These are phyloP conservation scores for Ophiosphaerella korrae DNA, from an alignment of 2,329 filamentous ascomycete genomes.

Conservation along the genomic window DNA sequence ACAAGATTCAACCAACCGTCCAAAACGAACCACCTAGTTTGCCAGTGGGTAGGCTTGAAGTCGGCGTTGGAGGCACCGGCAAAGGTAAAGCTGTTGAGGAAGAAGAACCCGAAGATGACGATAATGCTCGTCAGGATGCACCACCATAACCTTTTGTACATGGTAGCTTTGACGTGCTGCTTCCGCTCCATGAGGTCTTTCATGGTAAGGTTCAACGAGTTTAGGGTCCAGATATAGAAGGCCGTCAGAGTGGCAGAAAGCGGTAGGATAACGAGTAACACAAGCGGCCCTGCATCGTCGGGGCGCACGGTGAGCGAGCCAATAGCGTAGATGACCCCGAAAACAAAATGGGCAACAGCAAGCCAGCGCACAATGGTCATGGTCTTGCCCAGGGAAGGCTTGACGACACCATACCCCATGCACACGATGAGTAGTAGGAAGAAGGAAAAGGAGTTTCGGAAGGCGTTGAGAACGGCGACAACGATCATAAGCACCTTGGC, in stretches of 20 bases:
- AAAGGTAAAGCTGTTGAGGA: slow-evolving; percentile 96
- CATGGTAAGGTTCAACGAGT: slow-evolving; percentile 91
- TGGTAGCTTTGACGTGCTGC: slow-evolving; percentile 87
- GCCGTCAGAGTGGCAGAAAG: slow-evolving; percentile 90
- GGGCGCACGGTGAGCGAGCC: slow-evolving; percentile 88
- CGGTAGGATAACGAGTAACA: slow-evolving; percentile 91
- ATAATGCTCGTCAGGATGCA: slow-evolving; percentile 90
- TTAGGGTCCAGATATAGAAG: slow-evolving; percentile 98
- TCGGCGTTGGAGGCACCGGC: slow-evolving; percentile 82
- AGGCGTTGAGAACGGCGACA: slow-evolving; percentile 91
- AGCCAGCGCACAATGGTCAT: slow-evolving; percentile 95
- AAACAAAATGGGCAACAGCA: slow-evolving; percentile 90
- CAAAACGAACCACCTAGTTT: slow-evolving; percentile 94
- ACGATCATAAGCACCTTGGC: slow-evolving; percentile 87
- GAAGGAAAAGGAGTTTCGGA: slow-evolving; percentile 96
- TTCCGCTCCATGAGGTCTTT: slow-evolving; percentile 95
- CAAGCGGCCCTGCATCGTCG: slow-evolving; percentile 84
- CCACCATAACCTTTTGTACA: slow-evolving; percentile 99
- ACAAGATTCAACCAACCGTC: slow-evolving; percentile 98
- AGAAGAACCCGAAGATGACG: slow-evolving; percentile 98
- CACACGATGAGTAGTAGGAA: slow-evolving; percentile 97
- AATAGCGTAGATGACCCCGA: slow-evolving; percentile 90
- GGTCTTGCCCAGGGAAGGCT: slow-evolving; percentile 84
- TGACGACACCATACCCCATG: slow-evolving; percentile 99
- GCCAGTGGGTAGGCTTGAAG: slow-evolving; percentile 96